Conservation (phyloP, 129 eudicot species). For the Cynara cardunculus region DNA sequence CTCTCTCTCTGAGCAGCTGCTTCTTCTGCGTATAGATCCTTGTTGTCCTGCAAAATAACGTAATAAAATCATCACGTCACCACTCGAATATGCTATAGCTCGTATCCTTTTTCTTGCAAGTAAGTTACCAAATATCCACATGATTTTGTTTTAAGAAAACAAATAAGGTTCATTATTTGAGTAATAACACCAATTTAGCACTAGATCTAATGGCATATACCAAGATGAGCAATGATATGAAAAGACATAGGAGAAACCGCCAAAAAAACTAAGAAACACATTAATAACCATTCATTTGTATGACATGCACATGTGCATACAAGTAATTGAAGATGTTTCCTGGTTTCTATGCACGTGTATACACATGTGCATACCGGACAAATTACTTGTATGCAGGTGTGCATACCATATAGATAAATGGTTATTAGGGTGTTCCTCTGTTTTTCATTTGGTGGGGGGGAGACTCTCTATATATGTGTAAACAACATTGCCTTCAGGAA, state of each 20-base stretch:
- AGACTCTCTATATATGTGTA: no score
- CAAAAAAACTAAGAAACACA: not conserved
- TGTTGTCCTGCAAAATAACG: conserved; percentile 63
- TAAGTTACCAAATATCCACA: not conserved
- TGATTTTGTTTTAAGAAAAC: not conserved
- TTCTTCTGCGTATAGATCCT: conserved; percentile 96
- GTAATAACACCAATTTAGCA: not conserved
- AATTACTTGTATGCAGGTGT: no score
- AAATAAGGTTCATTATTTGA: not conserved
- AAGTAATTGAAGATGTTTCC: no score
- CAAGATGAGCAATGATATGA: not conserved
- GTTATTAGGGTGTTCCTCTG: no score
- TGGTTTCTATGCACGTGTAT: no score
- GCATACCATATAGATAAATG: no score
- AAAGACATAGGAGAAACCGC: not conserved
- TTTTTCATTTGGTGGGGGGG: no score
- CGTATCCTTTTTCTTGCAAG: not conserved
- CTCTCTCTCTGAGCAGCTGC: conserved; percentile 93
- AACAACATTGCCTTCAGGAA: not conserved
- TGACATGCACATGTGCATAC: not conserved
- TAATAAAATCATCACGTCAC: not conserved
- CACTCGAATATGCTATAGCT: not conserved
- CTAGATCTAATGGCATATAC: not conserved
- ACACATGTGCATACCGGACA: no score
- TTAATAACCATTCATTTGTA: not conserved